Base-by-base conservation (phyloP, 257 asterid genomes). In the Solanum microdontum region DNA sequence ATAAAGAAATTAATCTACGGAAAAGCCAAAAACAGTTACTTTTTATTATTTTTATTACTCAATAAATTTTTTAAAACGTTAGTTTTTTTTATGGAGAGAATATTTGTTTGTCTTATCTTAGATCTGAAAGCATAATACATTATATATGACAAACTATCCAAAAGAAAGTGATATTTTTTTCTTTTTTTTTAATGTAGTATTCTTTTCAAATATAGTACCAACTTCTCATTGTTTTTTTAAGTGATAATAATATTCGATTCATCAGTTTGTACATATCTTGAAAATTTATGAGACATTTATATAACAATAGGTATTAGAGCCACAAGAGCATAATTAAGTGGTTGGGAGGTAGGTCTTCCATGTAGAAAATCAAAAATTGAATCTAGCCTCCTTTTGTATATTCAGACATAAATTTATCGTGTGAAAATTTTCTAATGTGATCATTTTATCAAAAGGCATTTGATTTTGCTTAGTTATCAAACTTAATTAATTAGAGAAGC, bases 331-430 rank as follows among this genome's bases (percentile, higher is more conserved):
- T 17, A 8, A 17, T 17, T 55, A 7, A 55, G 62, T 17, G 62
- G 7, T 55, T 55, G 1, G 10, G n/a, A 55, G 62, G 10, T 17
- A 1, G 3, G 7, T 55, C 62, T 55, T 8, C n/a, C 3, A 55
- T 0, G 0, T 55, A 6, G 2, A 17, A 6, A 2, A 55, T 17
- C 0, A 6, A 17, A 1, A 17, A 55, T 55, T 10, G 1, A 55
- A 17, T 17, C 23, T 17, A 6, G n/a, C 23, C 3, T 51, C 23
- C 2, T 45, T 45, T 45, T 48, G 0, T 5, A 48, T 5, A 48
- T 14, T 43, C 60, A 48, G 8, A 0, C 55, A 43, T 43, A 43
- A 48, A 0, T 0, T 48, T 48, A 48, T 48, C 1, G 3, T 48
- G 19, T 48, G 7, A 14, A 48, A 0, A 0, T 2, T 48, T 48